Base-by-base conservation (phyloP, 2,329 filamentous ascomycete species). In the Fusarium coicis region DNA sequence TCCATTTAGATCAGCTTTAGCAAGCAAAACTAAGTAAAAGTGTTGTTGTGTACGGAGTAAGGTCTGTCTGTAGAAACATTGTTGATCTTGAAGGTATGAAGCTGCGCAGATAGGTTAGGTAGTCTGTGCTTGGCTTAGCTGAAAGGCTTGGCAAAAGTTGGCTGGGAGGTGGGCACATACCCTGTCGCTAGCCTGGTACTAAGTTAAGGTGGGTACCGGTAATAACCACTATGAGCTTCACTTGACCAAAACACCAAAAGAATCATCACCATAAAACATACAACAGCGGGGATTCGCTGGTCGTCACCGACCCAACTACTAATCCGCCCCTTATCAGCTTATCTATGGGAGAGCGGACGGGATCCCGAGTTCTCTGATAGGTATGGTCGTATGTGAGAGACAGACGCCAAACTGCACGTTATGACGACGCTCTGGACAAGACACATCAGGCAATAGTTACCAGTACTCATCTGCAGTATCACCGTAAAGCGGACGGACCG, bases 271-370 rank as follows among this genome's bases (percentile, higher is more conserved):
- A 37, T 5, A 19, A 37, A 37, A 36, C 34, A 36, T 53, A 53
- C 34, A 53, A 53, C 34, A 53, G 50, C 50, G 34, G 47, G 49
- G 30, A 52, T 52, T 52, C 47, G 47, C 47, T 52, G 47, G 50
- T 53, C 50, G 50, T 53, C 32, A 53, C 50, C 50, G 32, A 53
- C 50, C 34, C 50, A 53, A 53, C 50, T 39, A 52, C 47, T 52
- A 52, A 52, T 52, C 30, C 30, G 47, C 47, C 47, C 47, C 47
- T 52, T 52, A 52, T 36, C 47, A 52, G 47, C 30, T 52, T 52
- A 52, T 52, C 47, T 52, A 52, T 52, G 47, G 47, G 47, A 36
- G 47, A 52, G 47, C 47, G 47, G 50, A 53, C 50, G 50, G 50
- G 50, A 53, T 37, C 50, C 34, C 50, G 50, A 36, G 34, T 53